phyloP scores from a whole-genome alignment of 305 asterid species.

The Nicotiana rustica region DNA sequence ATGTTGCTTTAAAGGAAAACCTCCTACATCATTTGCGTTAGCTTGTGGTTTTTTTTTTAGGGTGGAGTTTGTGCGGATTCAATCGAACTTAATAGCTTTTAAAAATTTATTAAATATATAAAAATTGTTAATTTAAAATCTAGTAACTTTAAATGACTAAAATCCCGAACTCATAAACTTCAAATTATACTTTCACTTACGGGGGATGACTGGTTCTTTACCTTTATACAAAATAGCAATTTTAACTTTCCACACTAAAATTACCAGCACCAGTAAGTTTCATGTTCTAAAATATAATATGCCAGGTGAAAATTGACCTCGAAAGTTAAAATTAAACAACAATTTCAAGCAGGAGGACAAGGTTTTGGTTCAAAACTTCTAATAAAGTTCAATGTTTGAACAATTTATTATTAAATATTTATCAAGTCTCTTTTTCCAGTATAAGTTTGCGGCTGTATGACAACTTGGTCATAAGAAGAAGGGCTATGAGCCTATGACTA shows the following conservation, averaged over 20 bases:
- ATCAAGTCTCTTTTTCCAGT: not conserved
- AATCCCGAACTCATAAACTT: too few relatives aligned
- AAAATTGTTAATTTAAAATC: too few relatives aligned
- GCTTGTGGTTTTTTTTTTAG: too few relatives aligned
- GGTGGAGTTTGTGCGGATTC: too few relatives aligned
- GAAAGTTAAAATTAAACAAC: not conserved
- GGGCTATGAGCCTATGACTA: not conserved
- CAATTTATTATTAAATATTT: not conserved
- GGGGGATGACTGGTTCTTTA: too few relatives aligned
- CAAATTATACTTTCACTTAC: too few relatives aligned
- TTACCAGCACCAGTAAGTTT: not conserved
- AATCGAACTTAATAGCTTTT: too few relatives aligned
- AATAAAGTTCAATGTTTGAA: conserved; percentile 7
- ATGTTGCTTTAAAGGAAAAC: too few relatives aligned
- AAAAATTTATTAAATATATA: too few relatives aligned
- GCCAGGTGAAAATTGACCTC: not conserved
- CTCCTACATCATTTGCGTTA: too few relatives aligned
- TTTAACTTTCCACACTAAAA: not conserved
- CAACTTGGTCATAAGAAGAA: not conserved
- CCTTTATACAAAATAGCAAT: too few relatives aligned
- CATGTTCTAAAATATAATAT: not conserved
- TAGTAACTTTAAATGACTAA: too few relatives aligned
- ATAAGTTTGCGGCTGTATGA: conserved; percentile 13
- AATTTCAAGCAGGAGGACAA: not conserved
- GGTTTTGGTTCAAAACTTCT: not conserved